phyloP scores from a whole-genome alignment of 805 yeast genomes.

The Yarrowia sp. region DNA sequence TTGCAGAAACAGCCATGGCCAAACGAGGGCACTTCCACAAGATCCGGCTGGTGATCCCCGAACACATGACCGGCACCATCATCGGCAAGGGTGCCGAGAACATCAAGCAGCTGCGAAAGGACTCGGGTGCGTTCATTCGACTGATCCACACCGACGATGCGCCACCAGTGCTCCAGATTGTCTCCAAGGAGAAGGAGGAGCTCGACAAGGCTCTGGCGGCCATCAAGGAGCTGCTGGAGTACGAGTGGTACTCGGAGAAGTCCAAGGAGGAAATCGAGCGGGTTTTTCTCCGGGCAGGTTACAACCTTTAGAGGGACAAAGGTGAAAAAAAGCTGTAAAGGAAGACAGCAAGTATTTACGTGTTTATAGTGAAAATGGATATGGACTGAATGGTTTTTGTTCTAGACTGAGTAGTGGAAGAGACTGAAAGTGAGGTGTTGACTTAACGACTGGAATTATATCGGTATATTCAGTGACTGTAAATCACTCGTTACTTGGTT shows the following conservation, averaged over 20 bases:
- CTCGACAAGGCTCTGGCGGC: background rate
- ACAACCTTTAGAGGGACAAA: background rate
- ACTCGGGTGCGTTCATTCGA: slow-evolving; percentile 9
- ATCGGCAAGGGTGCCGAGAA: slow-evolving; percentile 9
- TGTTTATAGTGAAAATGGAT: too few species aligned
- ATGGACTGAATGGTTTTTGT: too few species aligned
- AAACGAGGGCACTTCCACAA: background rate
- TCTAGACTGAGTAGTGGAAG: too few species aligned
- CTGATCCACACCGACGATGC: background rate
- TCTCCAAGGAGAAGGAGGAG: background rate
- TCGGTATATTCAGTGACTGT: too few species aligned
- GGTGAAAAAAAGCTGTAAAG: too few species aligned
- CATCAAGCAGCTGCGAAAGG: slow-evolving; percentile 2
- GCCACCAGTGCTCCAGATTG: slow-evolving; percentile 1
- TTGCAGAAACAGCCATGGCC: background rate
- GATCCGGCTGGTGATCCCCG: slow-evolving; percentile 6
- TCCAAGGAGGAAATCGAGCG: slow-evolving; percentile 6
- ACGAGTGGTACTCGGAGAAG: slow-evolving; percentile 31
- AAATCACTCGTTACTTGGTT: too few species aligned
- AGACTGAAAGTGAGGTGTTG: too few species aligned
- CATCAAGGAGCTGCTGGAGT: slow-evolving; percentile 1
- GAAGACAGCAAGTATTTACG: too few species aligned
- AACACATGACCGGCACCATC: slow-evolving; percentile 17
- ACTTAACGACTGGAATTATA: too few species aligned
- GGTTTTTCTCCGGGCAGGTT: background rate